A percentile compares a stretch with the other conserved stretches of the same genome.
Evolutionary conservation across 2,329 filamentous ascomycete species (phyloP).

Genomic region (Penicillium freii): DNA sequence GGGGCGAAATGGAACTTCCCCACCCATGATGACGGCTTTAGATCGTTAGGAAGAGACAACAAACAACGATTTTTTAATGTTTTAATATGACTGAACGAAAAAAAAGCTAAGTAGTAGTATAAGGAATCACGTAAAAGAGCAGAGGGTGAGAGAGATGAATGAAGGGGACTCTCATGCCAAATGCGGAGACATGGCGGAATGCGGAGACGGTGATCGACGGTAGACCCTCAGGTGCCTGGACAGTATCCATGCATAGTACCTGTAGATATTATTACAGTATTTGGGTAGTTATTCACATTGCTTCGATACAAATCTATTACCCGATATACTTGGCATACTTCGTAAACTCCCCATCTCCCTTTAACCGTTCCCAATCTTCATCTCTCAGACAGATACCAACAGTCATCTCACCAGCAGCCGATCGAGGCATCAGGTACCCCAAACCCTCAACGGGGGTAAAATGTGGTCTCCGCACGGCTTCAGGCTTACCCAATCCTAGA

Average conservation of each 20-base stretch:
- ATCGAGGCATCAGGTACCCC: slow-evolving; percentile 52
- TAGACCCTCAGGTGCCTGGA: not conserved
- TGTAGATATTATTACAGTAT: no score
- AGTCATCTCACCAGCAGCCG: slow-evolving; percentile 45
- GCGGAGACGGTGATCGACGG: slow-evolving; percentile 14
- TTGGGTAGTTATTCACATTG: not conserved
- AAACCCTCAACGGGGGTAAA: slow-evolving; percentile 50
- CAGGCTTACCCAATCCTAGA: slow-evolving; percentile 49
- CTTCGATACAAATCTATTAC: slow-evolving; percentile 7
- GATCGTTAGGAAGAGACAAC: not conserved
- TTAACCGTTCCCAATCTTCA: slow-evolving; percentile 50
- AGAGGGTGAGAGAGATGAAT: not conserved
- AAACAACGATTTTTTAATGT: not conserved
- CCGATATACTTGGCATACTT: slow-evolving; percentile 41
- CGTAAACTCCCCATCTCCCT: slow-evolving; percentile 44
- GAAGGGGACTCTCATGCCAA: slow-evolving; percentile 9
- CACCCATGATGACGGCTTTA: slow-evolving; percentile 32
- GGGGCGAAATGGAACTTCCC: slow-evolving; percentile 34
- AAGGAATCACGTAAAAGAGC: not conserved
- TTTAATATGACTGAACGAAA: not conserved
- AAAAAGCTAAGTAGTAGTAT: not conserved
- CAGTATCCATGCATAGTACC: not conserved
- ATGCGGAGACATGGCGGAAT: slow-evolving; percentile 21
- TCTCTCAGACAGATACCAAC: slow-evolving; percentile 48
- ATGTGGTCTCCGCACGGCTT: slow-evolving; percentile 49